Conservation (phyloP, 176 grass and related monocot species). For the Bothriochloa decipiens region DNA sequence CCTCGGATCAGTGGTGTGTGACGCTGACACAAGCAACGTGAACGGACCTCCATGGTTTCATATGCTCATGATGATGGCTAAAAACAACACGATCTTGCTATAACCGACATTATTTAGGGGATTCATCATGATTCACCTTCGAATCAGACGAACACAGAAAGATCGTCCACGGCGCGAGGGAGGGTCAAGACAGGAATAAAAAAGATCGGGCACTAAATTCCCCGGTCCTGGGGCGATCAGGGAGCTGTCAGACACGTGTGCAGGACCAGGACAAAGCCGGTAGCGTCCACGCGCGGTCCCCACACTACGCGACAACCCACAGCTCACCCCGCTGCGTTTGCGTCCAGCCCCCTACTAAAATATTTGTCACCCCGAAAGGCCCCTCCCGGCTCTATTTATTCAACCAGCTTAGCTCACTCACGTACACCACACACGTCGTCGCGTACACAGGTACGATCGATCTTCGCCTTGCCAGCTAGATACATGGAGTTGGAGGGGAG, state of each 20-base stretch:
- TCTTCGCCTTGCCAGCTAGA: not conserved
- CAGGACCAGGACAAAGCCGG: conserved; percentile 40
- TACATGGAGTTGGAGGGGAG: conserved; percentile 47
- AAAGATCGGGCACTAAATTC: conserved; percentile 6
- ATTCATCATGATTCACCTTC: too few species aligned
- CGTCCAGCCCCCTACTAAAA: not conserved
- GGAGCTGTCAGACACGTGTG: conserved; percentile 76
- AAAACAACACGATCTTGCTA: too few species aligned
- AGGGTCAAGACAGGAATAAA: not conserved
- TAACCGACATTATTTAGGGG: too few species aligned
- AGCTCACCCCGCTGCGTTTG: conserved; percentile 26
- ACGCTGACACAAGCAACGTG: too few species aligned
- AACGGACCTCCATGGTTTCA: too few species aligned
- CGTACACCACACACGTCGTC: conserved; percentile 13
- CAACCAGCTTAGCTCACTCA: conserved; percentile 5
- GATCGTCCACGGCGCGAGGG: too few species aligned
- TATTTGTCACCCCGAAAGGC: fast-evolving
- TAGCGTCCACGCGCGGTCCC: not conserved
- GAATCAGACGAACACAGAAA: too few species aligned
- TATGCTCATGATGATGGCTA: too few species aligned
- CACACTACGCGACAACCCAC: conserved; percentile 47
- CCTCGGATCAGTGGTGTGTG: too few species aligned
- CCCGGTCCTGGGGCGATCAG: conserved; percentile 19
- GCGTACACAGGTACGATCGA: not conserved
- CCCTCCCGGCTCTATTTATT: conserved; percentile 46